These are phyloP conservation scores for Xylaria scruposa DNA, from an alignment of 495 filamentous ascomycete species.

Conservation along the genomic window DNA sequence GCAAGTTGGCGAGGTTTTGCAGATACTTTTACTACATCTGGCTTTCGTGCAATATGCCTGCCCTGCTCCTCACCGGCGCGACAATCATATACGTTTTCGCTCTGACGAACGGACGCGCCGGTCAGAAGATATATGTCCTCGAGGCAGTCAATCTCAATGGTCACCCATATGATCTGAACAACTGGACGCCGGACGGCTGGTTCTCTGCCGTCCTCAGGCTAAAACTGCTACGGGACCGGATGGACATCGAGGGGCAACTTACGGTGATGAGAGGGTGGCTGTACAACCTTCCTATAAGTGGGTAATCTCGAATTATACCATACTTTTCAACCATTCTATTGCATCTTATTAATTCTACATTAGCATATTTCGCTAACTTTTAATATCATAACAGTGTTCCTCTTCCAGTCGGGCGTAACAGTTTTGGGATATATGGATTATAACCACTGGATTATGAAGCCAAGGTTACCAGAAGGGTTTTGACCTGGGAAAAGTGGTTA, in stretches of 20 bases:
- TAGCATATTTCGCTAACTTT: not conserved
- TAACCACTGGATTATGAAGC: constrained; percentile 31
- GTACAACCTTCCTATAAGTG: constrained; percentile 58
- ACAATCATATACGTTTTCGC: constrained; percentile 56
- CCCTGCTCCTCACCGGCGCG: constrained; percentile 52
- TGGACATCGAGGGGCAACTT: constrained; percentile 50
- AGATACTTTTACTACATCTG: constrained; percentile 47
- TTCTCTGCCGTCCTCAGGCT: constrained; percentile 56
- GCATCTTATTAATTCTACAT: not conserved
- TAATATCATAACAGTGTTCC: constrained; percentile 42
- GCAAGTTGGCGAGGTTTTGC: constrained; percentile 17
- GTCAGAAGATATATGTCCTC: constrained; percentile 48
- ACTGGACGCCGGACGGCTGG: constrained; percentile 66
- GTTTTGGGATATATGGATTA: constrained; percentile 33
- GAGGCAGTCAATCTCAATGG: constrained; percentile 45
- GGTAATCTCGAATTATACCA: not conserved
- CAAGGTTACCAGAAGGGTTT: not conserved
- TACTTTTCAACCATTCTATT: not conserved
- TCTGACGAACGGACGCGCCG: constrained; percentile 48
- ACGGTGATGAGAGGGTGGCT: constrained; percentile 58
- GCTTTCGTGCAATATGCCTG: constrained; percentile 49
- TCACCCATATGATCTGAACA: constrained; percentile 49
- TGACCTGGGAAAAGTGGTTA: not conserved
- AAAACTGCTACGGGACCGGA: constrained; percentile 44
- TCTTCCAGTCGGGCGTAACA: constrained; percentile 48